Evolutionary conservation across 129 eudicot genomes (phyloP).

Genomic region (Calendula officinalis): DNA sequence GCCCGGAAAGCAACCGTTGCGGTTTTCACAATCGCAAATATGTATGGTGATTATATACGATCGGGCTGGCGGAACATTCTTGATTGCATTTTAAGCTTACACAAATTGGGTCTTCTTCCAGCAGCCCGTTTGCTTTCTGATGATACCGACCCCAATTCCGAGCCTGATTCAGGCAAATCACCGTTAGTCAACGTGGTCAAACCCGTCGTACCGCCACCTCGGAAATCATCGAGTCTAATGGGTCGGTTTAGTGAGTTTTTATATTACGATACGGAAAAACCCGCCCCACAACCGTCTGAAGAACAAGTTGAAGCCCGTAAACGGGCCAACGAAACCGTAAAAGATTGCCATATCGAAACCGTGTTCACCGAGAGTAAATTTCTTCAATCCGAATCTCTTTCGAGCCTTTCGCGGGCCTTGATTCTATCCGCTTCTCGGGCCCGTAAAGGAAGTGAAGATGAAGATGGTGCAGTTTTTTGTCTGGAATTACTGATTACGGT

Average conservation of each 20-base stretch:
- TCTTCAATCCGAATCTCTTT: constrained; percentile 79
- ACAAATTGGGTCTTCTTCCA: constrained; percentile 76
- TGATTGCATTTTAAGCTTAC: constrained; percentile 73
- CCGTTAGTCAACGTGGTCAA: constrained; percentile 33
- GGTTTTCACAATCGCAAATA: constrained; percentile 67
- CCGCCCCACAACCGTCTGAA: constrained; percentile 69
- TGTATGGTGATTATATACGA: constrained; percentile 68
- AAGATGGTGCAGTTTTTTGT: constrained; percentile 64
- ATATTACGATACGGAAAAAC: constrained; percentile 73
- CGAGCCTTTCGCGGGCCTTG: constrained; percentile 59
- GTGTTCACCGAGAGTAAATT: constrained; percentile 78
- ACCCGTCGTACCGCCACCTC: constrained; percentile 35
- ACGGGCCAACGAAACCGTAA: constrained; percentile 57
- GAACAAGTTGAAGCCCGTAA: constrained; percentile 73
- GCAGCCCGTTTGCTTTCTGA: constrained; percentile 64
- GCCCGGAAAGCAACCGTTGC: constrained; percentile 71
- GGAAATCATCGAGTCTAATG: constrained; percentile 68
- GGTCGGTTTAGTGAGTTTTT: constrained; percentile 71
- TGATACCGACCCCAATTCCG: constrained; percentile 52
- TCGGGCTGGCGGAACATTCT: constrained; percentile 77
- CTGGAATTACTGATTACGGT: constrained; percentile 74
- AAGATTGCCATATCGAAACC: constrained; percentile 65
- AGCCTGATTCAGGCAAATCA: constrained; percentile 35
- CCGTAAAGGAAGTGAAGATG: constrained; percentile 54
- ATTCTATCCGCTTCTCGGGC: constrained; percentile 44